Evolutionary conservation across 2,329 filamentous ascomycete species (phyloP).

Genomic region (Zymoseptoria passerinii): DNA sequence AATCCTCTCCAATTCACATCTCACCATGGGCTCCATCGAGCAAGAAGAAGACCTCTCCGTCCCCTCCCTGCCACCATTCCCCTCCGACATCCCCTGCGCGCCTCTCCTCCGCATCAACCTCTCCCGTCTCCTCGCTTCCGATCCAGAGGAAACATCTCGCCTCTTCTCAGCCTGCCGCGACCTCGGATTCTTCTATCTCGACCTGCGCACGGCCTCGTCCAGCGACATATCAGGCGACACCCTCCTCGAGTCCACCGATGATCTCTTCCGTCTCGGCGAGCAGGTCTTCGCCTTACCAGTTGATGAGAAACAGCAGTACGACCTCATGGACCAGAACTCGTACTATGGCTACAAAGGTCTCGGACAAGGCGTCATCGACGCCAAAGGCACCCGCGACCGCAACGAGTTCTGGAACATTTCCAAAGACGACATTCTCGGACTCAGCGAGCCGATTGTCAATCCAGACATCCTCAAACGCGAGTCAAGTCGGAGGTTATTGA

Average conservation of each 20-base stretch:
- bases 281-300: constrained; percentile 41
- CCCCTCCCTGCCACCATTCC: constrained; percentile 32
- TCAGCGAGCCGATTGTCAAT: constrained; percentile 32
- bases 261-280: constrained; percentile 40
- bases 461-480: constrained; percentile 35
- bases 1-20: neutral
- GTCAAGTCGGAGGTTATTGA: constrained; percentile 31
- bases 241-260: constrained; percentile 38
- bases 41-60: constrained; percentile 9
- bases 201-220: constrained; percentile 31
- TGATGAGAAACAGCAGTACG: constrained; percentile 48
- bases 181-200: constrained; percentile 51
- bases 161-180: constrained; percentile 31
- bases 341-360: constrained; percentile 44
- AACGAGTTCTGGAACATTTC: constrained; percentile 51
- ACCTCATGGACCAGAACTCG: constrained; percentile 42
- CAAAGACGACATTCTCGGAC: constrained; percentile 45
- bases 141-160: constrained; percentile 29
- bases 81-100: constrained; percentile 35
- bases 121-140: constrained; percentile 30
- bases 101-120: constrained; percentile 38
- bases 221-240: constrained; percentile 28
- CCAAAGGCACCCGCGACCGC: constrained; percentile 41
- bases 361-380: constrained; percentile 36
- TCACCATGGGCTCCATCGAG: constrained; percentile 7